phyloP scores from a whole-genome alignment of 345 rosid genomes.

The Melastoma malabathricum region DNA sequence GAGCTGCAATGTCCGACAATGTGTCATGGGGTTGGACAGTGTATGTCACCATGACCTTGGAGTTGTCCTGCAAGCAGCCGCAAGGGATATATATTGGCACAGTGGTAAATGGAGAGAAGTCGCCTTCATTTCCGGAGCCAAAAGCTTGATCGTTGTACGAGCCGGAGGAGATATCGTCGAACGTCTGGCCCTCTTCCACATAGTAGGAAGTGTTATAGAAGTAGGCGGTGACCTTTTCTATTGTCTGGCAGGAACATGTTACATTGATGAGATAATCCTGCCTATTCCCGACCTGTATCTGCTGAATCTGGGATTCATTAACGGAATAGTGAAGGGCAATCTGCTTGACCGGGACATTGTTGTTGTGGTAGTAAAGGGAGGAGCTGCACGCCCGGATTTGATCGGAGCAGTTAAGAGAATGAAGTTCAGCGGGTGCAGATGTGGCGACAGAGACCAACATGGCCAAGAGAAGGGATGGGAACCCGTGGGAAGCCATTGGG shows the following conservation, averaged over 20 bases:
- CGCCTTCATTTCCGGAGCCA: conserved; percentile 16
- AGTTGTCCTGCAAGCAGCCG: conserved; percentile 26
- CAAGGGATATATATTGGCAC: conserved; percentile 32
- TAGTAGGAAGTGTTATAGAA: conserved; percentile 26
- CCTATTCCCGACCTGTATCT: conserved; percentile 7
- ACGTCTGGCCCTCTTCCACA: conserved; percentile 17
- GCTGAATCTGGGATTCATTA: conserved; percentile 15
- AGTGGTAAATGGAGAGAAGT: conserved; percentile 1
- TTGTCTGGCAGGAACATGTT: conserved; percentile 31
- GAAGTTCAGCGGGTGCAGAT: conserved; percentile 1
- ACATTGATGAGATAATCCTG: conserved; percentile 33
- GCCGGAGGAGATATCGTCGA: conserved; percentile 15
- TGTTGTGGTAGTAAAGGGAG: conserved; percentile 27
- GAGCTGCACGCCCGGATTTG: conserved; percentile 16
- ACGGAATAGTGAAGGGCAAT: conserved; percentile 30
- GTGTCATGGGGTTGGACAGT: conserved; percentile 44
- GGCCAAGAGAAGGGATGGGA: background rate
- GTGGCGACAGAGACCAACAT: conserved; percentile 9
- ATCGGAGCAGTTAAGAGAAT: conserved; percentile 17
- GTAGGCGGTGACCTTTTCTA: conserved; percentile 21
- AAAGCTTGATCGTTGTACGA: conserved; percentile 37
- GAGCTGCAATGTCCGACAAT: conserved; percentile 18
- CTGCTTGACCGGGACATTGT: conserved; percentile 8
- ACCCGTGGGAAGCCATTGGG: too few relatives aligned
- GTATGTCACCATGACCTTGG: conserved; percentile 36